These are phyloP conservation scores for Benincasa hispida DNA, from an alignment of 306 rosid genomes.

Conservation along the genomic window DNA sequence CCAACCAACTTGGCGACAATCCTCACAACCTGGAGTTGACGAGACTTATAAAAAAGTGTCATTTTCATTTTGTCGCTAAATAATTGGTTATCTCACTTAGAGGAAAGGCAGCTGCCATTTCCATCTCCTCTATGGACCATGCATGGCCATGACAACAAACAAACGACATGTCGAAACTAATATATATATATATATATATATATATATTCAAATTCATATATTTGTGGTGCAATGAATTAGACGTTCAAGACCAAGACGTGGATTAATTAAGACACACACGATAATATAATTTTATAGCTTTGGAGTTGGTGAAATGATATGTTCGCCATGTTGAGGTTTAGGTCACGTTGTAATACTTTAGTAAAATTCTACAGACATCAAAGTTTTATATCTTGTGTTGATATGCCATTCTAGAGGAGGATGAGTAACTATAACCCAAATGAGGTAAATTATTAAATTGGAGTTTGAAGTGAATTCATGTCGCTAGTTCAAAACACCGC, in stretches of 20 bases:
- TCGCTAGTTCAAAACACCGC: too few relatives aligned
- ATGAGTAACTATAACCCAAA: too few relatives aligned
- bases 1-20: neutral
- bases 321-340: neutral
- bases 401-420: too few relatives aligned
- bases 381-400: too few relatives aligned
- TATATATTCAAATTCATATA: neutral
- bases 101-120: neutral
- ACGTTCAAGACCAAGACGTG: neutral
- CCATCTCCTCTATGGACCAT: slow-evolving; percentile 2
- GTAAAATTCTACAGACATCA: neutral
- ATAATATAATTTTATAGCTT: neutral
- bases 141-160: neutral
- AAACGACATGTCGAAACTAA: neutral
- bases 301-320: neutral
- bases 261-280: too few relatives aligned
- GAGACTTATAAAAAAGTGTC: slow-evolving; percentile 1
- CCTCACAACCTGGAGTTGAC: slow-evolving; percentile 9
- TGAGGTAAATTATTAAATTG: neutral
- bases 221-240: neutral
- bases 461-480: neutral
- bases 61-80: neutral
- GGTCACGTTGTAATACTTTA: neutral
- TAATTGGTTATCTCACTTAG: neutral
- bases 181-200: too few relatives aligned